A percentile compares a stretch with the other conserved stretches of the same genome.
These are phyloP conservation scores for Alternaria brassicicola DNA, from an alignment of 2,329 filamentous ascomycete genomes.

Conservation along the genomic window DNA sequence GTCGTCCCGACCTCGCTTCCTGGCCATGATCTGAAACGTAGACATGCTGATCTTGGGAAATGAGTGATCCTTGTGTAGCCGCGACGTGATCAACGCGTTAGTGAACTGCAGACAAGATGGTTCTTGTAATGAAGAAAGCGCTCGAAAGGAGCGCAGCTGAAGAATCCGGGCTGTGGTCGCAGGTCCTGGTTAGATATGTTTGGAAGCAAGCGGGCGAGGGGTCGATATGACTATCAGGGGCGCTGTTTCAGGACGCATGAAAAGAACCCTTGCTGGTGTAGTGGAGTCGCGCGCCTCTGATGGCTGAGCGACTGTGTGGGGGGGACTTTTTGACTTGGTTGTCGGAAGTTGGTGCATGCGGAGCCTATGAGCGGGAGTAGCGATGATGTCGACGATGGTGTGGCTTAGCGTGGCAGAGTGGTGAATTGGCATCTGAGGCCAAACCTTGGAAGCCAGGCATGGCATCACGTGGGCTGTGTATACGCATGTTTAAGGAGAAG, in stretches of 20 bases:
- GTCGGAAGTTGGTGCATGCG: slow-evolving; percentile 8
- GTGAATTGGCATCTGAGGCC: slow-evolving; percentile 1
- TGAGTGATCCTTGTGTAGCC: slow-evolving; percentile 2
- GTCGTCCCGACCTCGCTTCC: slow-evolving; percentile 43
- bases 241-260: slow-evolving; percentile 44
- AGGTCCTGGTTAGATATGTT: slow-evolving; percentile 36
- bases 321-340: slow-evolving; percentile 2
- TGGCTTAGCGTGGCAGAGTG: slow-evolving; percentile 12
- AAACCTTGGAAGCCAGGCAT: background rate
- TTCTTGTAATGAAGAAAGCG: slow-evolving; percentile 13
- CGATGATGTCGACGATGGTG: slow-evolving; percentile 9
- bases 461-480: slow-evolving; percentile 17
- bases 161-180: slow-evolving; percentile 19
- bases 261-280: slow-evolving; percentile 20
- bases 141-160: slow-evolving; percentile 19
- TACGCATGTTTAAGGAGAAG: slow-evolving; percentile 10
- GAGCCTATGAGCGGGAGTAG: slow-evolving; percentile 7
- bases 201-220: slow-evolving; percentile 37
- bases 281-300: slow-evolving; percentile 22
- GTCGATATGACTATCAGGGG: slow-evolving; percentile 37
- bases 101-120: slow-evolving; percentile 19
- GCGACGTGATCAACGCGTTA: slow-evolving; percentile 32
- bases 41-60: slow-evolving; percentile 34
- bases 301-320: slow-evolving; percentile 20
- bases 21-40: slow-evolving; percentile 36